A percentile compares a stretch with the other conserved stretches of the same genome.
phyloP scores from a whole-genome alignment of 352 stramenopile species.

The Blastocystis sp. region DNA sequence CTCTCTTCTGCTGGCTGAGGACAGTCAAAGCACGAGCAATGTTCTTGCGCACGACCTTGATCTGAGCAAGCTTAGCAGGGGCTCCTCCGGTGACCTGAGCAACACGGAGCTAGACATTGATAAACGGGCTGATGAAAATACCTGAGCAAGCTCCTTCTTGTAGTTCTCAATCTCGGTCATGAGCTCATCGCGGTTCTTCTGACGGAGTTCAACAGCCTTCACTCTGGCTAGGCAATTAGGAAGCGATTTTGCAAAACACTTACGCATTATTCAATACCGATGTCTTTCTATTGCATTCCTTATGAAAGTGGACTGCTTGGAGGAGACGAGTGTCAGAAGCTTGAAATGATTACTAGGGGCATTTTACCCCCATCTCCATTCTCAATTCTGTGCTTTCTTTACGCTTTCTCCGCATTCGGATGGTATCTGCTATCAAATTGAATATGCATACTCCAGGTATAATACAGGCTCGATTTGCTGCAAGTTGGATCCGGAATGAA shows the following conservation, averaged over 20 bases:
- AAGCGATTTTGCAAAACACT: neutral
- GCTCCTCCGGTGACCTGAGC: conserved; percentile 97
- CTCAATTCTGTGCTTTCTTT: too few species aligned
- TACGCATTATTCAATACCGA: conserved; percentile 61
- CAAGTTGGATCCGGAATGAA: neutral
- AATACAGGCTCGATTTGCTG: too few species aligned
- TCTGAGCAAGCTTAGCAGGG: conserved; percentile 98
- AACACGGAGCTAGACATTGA: conserved; percentile 84
- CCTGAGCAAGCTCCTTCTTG: conserved; percentile 91
- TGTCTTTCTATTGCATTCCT: conserved; percentile 32
- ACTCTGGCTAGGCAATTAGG: conserved; percentile 80
- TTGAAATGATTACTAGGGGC: too few species aligned
- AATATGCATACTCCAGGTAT: too few species aligned
- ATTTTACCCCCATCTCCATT: too few species aligned
- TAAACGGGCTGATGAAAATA: conserved; percentile 67
- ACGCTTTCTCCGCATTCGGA: too few species aligned
- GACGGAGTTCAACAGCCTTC: conserved; percentile 95
- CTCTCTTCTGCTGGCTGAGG: conserved; percentile 98
- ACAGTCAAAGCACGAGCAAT: conserved; percentile 98
- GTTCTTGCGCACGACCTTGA: conserved; percentile 95
- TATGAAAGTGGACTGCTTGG: neutral
- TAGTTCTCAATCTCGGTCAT: conserved; percentile 94
- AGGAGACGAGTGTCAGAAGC: neutral
- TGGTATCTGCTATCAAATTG: too few species aligned
- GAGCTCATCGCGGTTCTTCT: conserved; percentile 94